Conservation (phyloP, 73 alveolate genomes). For the Breviolum minutum region DNA sequence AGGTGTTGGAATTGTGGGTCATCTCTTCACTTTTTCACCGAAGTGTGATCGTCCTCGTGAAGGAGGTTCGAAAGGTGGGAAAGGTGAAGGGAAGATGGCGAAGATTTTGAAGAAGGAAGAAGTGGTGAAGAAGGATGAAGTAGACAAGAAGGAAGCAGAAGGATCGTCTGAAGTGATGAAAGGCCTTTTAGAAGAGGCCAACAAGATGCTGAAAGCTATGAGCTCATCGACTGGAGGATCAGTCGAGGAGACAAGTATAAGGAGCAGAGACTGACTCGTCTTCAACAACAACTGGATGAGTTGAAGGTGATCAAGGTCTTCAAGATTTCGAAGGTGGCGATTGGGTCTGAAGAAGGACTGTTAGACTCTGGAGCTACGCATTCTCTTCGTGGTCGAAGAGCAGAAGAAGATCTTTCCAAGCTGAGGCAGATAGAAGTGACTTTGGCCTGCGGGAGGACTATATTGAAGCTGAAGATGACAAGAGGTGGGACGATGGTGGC, state of each 20-base stretch:
- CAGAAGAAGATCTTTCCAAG: background rate
- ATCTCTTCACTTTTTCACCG: too few species aligned
- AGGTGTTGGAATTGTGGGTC: too few species aligned
- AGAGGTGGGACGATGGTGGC: background rate
- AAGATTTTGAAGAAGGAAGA: too few species aligned
- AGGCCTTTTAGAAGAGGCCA: background rate
- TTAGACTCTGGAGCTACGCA: background rate
- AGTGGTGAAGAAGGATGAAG: too few species aligned
- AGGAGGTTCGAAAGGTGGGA: too few species aligned
- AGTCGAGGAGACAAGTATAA: background rate
- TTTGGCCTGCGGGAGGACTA: background rate
- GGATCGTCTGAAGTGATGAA: too few species aligned
- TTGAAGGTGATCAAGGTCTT: background rate
- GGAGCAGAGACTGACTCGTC: background rate
- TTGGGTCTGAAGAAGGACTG: background rate
- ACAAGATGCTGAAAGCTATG: background rate
- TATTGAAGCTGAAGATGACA: background rate
- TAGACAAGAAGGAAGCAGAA: too few species aligned
- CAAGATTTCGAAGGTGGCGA: background rate
- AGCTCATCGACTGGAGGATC: background rate
- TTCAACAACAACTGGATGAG: background rate
- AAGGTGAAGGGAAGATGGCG: too few species aligned
- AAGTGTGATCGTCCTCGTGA: too few species aligned
- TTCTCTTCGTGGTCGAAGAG: background rate
- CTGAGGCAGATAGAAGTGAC: background rate